These are phyloP conservation scores for Phytophthora quininea DNA, from an alignment of 352 stramenopile genomes.

Conservation along the genomic window DNA sequence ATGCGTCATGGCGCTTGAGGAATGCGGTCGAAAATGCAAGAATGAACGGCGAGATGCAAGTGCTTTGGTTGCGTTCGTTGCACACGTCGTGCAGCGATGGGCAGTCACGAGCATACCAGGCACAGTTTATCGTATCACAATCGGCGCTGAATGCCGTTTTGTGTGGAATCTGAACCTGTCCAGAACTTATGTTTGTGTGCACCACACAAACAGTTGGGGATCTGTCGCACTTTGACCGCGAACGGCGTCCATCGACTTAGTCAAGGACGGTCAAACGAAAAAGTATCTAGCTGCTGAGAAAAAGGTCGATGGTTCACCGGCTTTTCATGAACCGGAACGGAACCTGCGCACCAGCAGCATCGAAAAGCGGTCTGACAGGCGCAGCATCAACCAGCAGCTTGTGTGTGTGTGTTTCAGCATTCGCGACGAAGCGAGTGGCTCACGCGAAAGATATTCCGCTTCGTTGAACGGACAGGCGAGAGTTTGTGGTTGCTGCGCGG, in stretches of 20 bases:
- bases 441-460: too few species aligned
- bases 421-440: too few species aligned
- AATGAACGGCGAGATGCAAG: too few species aligned
- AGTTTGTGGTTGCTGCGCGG: too few species aligned
- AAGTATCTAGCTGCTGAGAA: background rate
- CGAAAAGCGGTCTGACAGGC: too few species aligned
- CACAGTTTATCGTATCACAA: background rate
- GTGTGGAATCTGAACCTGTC: background rate
- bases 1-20: background rate
- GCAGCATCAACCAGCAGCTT: too few species aligned
- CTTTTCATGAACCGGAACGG: background rate
- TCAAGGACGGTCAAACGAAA: background rate
- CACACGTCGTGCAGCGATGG: background rate
- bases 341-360: background rate
- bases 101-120: background rate
- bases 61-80: background rate
- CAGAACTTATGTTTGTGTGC: background rate
- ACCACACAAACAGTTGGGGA: background rate
- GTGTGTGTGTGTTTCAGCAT: too few species aligned
- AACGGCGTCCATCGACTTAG: background rate
- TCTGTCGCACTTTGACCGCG: background rate
- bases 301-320: constrained; percentile 1
- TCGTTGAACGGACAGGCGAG: too few species aligned
- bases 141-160: background rate
- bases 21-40: background rate